Evolutionary conservation across 495 filamentous ascomycete genomes (phyloP).

Genomic region (Penicillium cataractarum): DNA sequence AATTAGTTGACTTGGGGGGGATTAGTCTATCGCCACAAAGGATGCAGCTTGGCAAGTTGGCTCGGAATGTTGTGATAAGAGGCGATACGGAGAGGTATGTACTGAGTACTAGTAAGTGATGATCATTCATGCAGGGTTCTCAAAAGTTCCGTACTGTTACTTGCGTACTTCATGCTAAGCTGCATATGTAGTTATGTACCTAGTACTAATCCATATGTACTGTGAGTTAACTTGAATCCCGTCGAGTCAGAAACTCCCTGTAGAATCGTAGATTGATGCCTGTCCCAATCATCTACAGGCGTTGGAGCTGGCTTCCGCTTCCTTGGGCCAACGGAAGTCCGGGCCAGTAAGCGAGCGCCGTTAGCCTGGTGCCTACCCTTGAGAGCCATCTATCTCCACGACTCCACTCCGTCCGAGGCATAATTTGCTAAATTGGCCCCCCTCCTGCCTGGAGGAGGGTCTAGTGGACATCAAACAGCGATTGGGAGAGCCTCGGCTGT

Average conservation of each 20-base stretch:
- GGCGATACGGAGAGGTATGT: no score
- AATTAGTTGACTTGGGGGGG: no score
- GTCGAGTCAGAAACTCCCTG: not conserved
- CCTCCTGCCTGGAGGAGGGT: not conserved
- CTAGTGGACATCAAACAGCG: not conserved
- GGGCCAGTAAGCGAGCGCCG: constrained; percentile 20
- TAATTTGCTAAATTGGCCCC: not conserved
- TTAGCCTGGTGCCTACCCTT: constrained; percentile 16
- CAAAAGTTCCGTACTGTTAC: not conserved
- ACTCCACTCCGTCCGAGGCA: constrained; percentile 7
- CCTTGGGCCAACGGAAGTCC: constrained; percentile 27
- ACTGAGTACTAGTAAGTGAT: not conserved
- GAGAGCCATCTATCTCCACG: constrained; percentile 5
- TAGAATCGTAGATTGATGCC: not conserved
- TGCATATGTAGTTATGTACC: not conserved
- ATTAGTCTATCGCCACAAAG: no score
- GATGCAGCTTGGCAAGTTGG: not conserved
- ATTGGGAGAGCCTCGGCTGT: constrained; percentile 1
- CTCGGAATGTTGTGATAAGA: not conserved
- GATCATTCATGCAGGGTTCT: not conserved
- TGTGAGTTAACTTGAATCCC: no score
- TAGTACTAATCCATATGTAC: not conserved
- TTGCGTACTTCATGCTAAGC: not conserved
- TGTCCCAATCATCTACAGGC: not conserved
- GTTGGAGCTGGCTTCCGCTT: not conserved